Evolutionary conservation across 257 asterid genomes (phyloP), one percentile per base, ranked within the genome.

Genomic region (Fraxinus excelsior): DNA sequence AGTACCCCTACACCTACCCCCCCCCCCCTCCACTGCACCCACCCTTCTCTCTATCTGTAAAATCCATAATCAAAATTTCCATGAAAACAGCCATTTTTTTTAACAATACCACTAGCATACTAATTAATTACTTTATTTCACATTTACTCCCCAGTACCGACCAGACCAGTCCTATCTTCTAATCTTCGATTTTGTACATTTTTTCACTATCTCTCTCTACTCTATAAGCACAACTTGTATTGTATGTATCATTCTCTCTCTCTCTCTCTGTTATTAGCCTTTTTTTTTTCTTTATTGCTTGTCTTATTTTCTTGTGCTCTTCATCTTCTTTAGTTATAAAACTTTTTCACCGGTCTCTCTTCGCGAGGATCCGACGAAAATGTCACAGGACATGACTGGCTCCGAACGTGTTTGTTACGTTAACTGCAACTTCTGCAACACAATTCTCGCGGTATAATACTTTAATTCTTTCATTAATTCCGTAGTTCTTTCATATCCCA

Each of bases 401-500:
- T n/a, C 93, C 16, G 98, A 92, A 77, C 96, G 93, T 72, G 93
- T 94, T 79, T 94, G 96, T 85, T 94, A 92, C 80, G 96, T 94
- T 49, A 90, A 88, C 82, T 94, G 98, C 97, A 90, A 87, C 91
- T 92, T 87, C 85, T 94, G 97, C 97, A 90, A 88, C 94, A 94
- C 97, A 67, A 84, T 86, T 79, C 85, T 93, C 14, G 98, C 97
- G 98, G 98, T 93, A 93, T 85, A 70, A 31, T 76, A 23, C 14
- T 62, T 62, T 21, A 35, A 31, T 42, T 31, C 13, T 70, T 34
- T 49, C 37, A 38, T 38, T 8, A 9, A 28, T 74, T 77, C 35
- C 6, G 49, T 44, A 44, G 11, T 12, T 3, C 2, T 31, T 31
- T 31, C 83, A 85, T 80, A 81, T 74, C 7, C 14, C 60, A 74